Evolutionary conservation across 1,284 basidiomycete species (phyloP).

Genomic region (Naganishia sp.): DNA sequence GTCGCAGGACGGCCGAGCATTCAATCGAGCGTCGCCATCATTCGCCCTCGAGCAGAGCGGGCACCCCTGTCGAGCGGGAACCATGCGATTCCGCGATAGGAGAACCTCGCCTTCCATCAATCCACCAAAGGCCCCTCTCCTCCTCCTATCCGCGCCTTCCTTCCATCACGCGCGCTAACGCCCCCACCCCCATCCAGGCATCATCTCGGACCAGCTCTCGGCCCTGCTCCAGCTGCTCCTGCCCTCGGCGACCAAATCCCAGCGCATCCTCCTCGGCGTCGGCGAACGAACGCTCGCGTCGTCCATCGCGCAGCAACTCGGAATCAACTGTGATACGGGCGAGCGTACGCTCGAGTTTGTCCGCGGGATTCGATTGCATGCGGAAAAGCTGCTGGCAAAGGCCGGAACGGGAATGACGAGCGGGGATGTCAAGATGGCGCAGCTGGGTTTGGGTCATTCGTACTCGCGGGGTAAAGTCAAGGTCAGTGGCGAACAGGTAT

Average conservation of each 20-base stretch:
- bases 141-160: not conserved
- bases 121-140: not conserved
- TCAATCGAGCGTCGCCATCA: not conserved
- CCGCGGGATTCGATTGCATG: constrained; percentile 90
- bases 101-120: not conserved
- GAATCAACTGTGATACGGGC: constrained; percentile 83
- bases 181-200: constrained; percentile 21
- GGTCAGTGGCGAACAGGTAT: constrained; percentile 41
- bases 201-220: constrained; percentile 33
- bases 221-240: constrained; percentile 33
- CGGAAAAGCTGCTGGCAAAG: constrained; percentile 74
- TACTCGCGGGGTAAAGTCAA: constrained; percentile 98
- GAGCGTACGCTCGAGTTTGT: constrained; percentile 85
- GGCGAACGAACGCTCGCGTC: constrained; percentile 77
- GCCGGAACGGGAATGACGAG: constrained; percentile 74
- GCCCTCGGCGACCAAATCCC: constrained; percentile 28
- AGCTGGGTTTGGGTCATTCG: constrained; percentile 95
- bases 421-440: constrained; percentile 87
- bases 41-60: not conserved
- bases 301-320: constrained; percentile 75
- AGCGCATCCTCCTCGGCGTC: constrained; percentile 76
- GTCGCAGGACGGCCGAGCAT: not conserved
- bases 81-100: not conserved
- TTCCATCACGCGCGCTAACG: not conserved
- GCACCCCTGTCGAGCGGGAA: not conserved